Conservation (phyloP, 2,329 filamentous ascomycete genomes). For the Thelonectria discophora region DNA sequence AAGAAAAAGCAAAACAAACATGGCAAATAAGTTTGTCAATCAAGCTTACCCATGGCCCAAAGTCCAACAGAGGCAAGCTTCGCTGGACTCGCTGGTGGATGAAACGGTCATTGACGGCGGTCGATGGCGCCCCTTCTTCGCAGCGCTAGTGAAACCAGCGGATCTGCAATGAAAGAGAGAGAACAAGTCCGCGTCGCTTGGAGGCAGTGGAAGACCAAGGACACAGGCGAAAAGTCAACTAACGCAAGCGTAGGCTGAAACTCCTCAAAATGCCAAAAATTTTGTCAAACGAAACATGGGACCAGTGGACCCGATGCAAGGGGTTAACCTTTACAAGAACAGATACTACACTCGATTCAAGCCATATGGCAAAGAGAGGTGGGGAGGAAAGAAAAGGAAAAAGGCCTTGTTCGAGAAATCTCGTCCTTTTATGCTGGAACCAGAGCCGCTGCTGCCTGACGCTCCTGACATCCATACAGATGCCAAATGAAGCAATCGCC, state of each 20-base stretch:
- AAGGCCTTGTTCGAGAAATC: not conserved
- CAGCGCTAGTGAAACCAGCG: conserved; percentile 36
- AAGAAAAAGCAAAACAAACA: not conserved
- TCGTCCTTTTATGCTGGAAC: conserved; percentile 23
- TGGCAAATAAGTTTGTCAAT: not conserved
- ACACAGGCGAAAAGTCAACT: conserved; percentile 30
- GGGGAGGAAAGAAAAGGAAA: conserved; percentile 25
- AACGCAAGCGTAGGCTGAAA: conserved; percentile 31
- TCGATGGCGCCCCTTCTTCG: conserved; percentile 31
- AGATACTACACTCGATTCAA: conserved; percentile 42
- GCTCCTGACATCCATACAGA: too few relatives aligned
- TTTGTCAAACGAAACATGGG: conserved; percentile 14
- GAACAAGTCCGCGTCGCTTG: conserved; percentile 33
- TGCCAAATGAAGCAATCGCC: not conserved
- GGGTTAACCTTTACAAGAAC: conserved; percentile 41
- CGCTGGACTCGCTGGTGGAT: not conserved
- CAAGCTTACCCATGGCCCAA: not conserved
- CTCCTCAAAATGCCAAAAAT: conserved; percentile 34
- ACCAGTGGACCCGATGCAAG: conserved; percentile 27
- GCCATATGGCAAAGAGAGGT: conserved; percentile 39
- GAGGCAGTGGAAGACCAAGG: conserved; percentile 42
- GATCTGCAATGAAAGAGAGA: conserved; percentile 35
- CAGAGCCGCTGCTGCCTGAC: not conserved
- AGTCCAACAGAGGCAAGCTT: too few relatives aligned
- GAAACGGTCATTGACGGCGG: not conserved